Conservation (phyloP, 2,329 filamentous ascomycete species). For the Daldinia eschscholtzii region DNA sequence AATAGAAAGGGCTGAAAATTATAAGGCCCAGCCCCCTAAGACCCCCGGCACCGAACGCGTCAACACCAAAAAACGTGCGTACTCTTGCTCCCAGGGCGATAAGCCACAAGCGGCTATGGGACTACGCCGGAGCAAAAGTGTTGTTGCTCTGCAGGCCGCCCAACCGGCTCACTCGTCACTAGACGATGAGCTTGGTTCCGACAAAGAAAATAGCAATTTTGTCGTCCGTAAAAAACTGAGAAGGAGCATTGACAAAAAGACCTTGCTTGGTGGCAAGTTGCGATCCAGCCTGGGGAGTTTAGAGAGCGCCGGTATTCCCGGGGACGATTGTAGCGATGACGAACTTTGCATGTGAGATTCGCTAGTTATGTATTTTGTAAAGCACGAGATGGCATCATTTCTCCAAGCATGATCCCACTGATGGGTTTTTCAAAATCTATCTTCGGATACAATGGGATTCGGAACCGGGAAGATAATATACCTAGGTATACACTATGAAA, state of each 20-base stretch:
- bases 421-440: constrained; percentile 9
- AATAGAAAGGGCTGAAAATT: constrained; percentile 15
- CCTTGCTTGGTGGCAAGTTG: constrained; percentile 22
- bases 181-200: constrained; percentile 41
- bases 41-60: constrained; percentile 22
- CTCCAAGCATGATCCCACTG: not conserved
- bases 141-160: not conserved
- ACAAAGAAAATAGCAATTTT: constrained; percentile 40
- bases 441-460: constrained; percentile 20
- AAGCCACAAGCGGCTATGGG: constrained; percentile 28
- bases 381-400: constrained; percentile 8
- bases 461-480: constrained; percentile 17
- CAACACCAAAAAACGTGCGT: constrained; percentile 41
- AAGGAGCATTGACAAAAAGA: constrained; percentile 30
- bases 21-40: constrained; percentile 8
- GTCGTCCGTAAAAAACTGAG: constrained; percentile 28
- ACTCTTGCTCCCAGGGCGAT: constrained; percentile 26
- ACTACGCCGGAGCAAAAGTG: constrained; percentile 9
- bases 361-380: not conserved
- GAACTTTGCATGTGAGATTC: constrained; percentile 45
- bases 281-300: constrained; percentile 33
- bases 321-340: constrained; percentile 44
- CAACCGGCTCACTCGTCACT: constrained; percentile 8
- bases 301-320: constrained; percentile 21
- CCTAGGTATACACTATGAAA: constrained; percentile 4